Base-by-base conservation (phyloP, 192 early-diverging fungal genomes). In the Podila epigama region DNA sequence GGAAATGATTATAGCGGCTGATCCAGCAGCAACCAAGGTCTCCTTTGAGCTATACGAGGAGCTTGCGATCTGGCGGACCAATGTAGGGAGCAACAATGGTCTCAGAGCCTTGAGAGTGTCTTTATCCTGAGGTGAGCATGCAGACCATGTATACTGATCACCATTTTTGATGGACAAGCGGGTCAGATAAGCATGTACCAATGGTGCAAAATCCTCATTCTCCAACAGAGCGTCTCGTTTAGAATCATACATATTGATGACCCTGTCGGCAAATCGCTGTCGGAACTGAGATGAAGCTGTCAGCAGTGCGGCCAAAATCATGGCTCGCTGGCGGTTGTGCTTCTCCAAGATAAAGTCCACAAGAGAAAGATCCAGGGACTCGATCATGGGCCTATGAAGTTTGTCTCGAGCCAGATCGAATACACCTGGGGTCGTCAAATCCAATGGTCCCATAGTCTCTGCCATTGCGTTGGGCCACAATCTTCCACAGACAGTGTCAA, bases 401-500 rank as follows among this genome's bases (percentile, higher is more conserved):
- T 60, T 58, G 22, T 64, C 51, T 27, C 58, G 36, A 15, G 73
- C 73, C 12, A 41, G 73, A 20, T 68, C 66, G 28, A 77, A 77
- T 8, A 77, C 61, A 9, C 60, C 50, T 3, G 73, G 60, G 1
- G 40, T 20, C 1, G 73, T 51, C 10, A 77, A 31, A 34, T 77
- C 73, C 15, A 68, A 10, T 48, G 66, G 60, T 4, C 22, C 25
- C 6, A 58, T 11, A 8, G 53, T 59, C 1, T 42, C 32, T 7
- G 64, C 64, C 65, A 70, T 71, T 25, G 69, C 54, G 31, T 80
- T 80, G 1, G 65, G 68, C 68, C 65, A 70, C 4, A 70, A 63
- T 5, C 69, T 58, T 40, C 63, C 63, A 1, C 48, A 62, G 25
- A 69, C 44, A 11, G 69, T 61, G 35, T 68, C 70, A 33, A 77